Base-by-base conservation (phyloP, 768 basidiomycete genomes). In the Cystobasidiopsis lactophilus region DNA sequence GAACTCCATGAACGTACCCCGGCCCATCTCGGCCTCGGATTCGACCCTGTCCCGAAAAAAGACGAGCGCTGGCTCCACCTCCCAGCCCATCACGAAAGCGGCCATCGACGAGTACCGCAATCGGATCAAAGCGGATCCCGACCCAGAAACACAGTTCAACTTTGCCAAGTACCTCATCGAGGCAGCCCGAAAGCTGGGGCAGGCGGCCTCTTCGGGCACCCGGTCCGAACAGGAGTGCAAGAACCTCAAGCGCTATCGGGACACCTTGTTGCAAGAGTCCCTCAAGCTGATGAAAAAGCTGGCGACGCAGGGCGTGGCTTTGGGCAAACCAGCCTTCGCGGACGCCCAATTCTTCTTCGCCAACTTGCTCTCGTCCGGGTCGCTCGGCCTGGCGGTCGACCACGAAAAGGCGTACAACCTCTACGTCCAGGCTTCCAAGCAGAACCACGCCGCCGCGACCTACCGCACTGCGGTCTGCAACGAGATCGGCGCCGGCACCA, bases 121-220 rank as follows among this genome's bases (percentile, higher is more conserved):
- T 52, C 79, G 93, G 50, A 93, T 98, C 70, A 96, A 96, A 68
- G 80, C 77, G 27, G 93, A 98, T 67, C 89, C 89, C 2, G 93
- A 98, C 65, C 91, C 91, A 0, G 93, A 96, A 66, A 85, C 89
- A 24, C 93, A 96, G 65, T 96, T 95, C 66, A 71, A 81, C 24
- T 98, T 93, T 64, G 85, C 89, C n/a, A 95, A 91, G 69, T 98
- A 96, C 66, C 78, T 98, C 54, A 88, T 98, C 65, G 93, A 96
- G 62, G 93, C 93, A 29, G 93, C 93, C 14, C 86, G 84, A 69
- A 80, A 88, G 66, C 79, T 95, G 57, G 72, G 75, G 27, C 74
- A 77, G 5, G 78, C 74, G 58, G 82, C 86, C 59, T 79, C 82
- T 64, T 52, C 57, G 31, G 50, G 37, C 19, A 39, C 51, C 11